These are phyloP conservation scores for Cryomyces minteri DNA, from an alignment of 495 filamentous ascomycete genomes.

Conservation along the genomic window DNA sequence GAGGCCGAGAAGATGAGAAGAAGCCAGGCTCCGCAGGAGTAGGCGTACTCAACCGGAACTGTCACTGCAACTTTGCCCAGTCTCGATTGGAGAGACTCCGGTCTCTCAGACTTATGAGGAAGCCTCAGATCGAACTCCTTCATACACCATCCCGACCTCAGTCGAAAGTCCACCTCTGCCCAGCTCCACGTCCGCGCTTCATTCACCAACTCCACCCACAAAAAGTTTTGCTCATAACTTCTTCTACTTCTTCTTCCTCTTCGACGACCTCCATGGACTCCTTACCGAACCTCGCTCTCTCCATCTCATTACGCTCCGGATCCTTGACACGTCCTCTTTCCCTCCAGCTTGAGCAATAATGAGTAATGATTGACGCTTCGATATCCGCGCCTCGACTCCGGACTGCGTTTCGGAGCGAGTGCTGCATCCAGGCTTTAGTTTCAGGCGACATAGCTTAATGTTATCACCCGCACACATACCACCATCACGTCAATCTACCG, in stretches of 20 bases:
- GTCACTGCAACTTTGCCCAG: background rate
- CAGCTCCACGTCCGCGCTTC: background rate
- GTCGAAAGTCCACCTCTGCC: background rate
- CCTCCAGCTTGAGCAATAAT: background rate
- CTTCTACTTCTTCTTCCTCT: background rate
- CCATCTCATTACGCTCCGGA: background rate
- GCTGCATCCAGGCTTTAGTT: background rate
- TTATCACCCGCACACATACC: too few species aligned
- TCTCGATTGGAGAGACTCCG: background rate
- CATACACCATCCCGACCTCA: background rate
- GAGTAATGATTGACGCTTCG: background rate
- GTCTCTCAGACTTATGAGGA: background rate
- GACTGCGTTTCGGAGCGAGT: background rate
- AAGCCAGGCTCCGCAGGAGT: conserved; percentile 60
- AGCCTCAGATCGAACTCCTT: background rate
- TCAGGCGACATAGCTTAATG: too few species aligned
- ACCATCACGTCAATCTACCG: too few species aligned
- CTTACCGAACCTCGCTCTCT: background rate
- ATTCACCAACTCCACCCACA: background rate
- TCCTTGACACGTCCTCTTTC: background rate
- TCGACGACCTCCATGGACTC: background rate
- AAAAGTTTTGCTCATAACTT: background rate
- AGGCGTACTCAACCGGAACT: conserved; percentile 3
- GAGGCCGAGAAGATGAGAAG: conserved; percentile 97
- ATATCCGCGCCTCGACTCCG: background rate